phyloP scores from a whole-genome alignment of 345 rosid species.

The Leavenworthia alabamica region DNA sequence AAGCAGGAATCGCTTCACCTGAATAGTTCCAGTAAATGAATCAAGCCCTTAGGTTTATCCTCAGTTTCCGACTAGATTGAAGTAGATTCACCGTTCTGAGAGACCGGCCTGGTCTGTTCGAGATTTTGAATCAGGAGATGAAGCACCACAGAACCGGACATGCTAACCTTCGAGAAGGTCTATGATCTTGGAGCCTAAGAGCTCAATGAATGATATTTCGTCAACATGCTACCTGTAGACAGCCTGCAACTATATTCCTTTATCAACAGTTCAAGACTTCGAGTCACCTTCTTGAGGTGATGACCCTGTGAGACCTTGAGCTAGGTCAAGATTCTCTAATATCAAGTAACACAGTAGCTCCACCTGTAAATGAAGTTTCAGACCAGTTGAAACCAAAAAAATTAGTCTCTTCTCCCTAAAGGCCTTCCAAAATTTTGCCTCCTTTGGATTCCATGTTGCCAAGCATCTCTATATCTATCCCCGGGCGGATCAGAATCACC shows the following conservation, averaged over 20 bases:
- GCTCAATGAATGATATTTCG: neutral
- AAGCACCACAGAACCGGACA: neutral
- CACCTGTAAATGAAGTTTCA: neutral
- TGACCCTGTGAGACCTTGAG: neutral
- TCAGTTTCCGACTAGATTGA: neutral
- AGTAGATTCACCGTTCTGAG: no score
- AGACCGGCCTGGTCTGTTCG: neutral
- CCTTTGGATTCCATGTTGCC: conserved; percentile 51
- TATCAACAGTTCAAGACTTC: conserved; percentile 9
- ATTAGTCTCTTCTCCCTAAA: conserved; percentile 18
- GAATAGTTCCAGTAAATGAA: neutral
- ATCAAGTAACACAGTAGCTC: neutral
- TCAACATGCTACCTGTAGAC: neutral
- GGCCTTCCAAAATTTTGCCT: conserved; percentile 30
- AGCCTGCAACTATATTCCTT: neutral
- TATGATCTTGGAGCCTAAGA: neutral
- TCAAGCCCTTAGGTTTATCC: neutral
- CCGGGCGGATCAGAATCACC: conserved; percentile 42
- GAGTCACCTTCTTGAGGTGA: neutral
- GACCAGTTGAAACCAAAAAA: neutral
- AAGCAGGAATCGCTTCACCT: neutral
- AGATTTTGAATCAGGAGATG: neutral
- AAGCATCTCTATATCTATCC: conserved; percentile 48
- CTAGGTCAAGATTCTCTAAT: neutral
- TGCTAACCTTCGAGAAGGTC: neutral